Conservation (phyloP, 2,329 filamentous ascomycete species). For the Aureobasidium leucospermi region DNA sequence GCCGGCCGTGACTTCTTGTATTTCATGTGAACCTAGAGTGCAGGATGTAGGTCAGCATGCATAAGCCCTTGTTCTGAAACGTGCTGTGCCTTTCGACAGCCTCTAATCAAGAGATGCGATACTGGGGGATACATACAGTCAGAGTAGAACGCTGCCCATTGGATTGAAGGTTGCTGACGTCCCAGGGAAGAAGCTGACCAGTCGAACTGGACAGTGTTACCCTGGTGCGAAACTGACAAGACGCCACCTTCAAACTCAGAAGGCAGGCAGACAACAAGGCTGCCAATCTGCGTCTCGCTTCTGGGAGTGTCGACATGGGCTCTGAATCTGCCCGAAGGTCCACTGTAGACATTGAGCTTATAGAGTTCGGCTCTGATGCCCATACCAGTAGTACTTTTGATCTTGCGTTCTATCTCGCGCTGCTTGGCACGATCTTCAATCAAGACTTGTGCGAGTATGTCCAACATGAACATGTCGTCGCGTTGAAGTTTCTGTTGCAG, state of each 20-base stretch:
- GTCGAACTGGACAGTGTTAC: slow-evolving; percentile 32
- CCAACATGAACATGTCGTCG: not conserved
- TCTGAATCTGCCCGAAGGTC: slow-evolving; percentile 19
- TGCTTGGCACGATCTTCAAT: not conserved
- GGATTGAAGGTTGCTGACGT: slow-evolving; percentile 17
- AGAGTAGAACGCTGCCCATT: slow-evolving; percentile 48
- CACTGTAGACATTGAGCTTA: slow-evolving; percentile 44
- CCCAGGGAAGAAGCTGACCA: slow-evolving; percentile 27
- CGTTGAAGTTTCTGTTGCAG: not conserved
- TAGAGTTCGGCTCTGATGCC: slow-evolving; percentile 48
- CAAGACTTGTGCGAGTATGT: not conserved
- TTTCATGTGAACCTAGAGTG: slow-evolving; percentile 38
- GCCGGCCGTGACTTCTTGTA: slow-evolving; percentile 42
- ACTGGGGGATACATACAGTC: slow-evolving; percentile 30
- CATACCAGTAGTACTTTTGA: not conserved
- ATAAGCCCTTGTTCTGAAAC: too few species aligned
- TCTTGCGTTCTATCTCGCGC: not conserved
- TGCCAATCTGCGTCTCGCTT: slow-evolving; percentile 20
- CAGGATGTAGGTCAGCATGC: too few species aligned
- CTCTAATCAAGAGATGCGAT: too few species aligned
- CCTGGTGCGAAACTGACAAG: slow-evolving; percentile 37
- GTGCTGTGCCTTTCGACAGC: too few species aligned
- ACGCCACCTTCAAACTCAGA: slow-evolving; percentile 30
- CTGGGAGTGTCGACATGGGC: slow-evolving; percentile 25
- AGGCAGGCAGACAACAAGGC: slow-evolving; percentile 21